Conservation (phyloP, 768 basidiomycete genomes). For the Psilocybe subaeruginosa region DNA sequence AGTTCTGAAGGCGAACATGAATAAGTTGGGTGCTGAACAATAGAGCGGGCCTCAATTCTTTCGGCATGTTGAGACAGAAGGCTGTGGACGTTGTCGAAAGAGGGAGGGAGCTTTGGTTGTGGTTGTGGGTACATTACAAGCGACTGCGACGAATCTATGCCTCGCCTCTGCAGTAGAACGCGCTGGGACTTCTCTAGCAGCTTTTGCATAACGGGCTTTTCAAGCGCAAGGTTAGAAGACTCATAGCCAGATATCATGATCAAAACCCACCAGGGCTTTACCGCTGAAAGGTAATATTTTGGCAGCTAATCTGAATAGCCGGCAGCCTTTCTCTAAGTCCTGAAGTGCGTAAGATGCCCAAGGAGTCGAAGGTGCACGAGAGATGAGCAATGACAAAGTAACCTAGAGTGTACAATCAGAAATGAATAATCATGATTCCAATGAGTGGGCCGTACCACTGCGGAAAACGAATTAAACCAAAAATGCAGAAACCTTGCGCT, state of each 20-base stretch:
- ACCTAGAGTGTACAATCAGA: constrained; percentile 38
- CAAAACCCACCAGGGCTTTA: constrained; percentile 54
- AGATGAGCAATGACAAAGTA: constrained; percentile 65
- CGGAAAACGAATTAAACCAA: constrained; percentile 78
- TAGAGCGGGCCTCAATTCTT: constrained; percentile 10
- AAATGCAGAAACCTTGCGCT: constrained; percentile 69
- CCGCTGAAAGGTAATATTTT: constrained; percentile 62
- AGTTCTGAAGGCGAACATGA: not conserved
- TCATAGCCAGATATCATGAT: constrained; percentile 1
- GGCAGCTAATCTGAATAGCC: constrained; percentile 59
- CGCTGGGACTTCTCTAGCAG: constrained; percentile 54
- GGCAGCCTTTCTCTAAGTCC: constrained; percentile 60
- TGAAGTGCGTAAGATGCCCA: constrained; percentile 62
- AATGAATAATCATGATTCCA: not conserved
- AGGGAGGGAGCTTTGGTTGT: constrained; percentile 30
- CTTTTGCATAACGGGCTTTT: constrained; percentile 59
- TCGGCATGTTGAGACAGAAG: constrained; percentile 35
- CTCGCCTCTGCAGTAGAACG: constrained; percentile 40
- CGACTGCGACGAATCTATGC: constrained; percentile 3
- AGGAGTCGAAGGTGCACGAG: constrained; percentile 60
- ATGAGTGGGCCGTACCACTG: constrained; percentile 49
- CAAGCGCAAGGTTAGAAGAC: not conserved
- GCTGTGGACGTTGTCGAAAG: constrained; percentile 39
- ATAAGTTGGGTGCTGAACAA: not conserved
- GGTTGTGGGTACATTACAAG: constrained; percentile 18